A percentile compares a stretch with the other conserved stretches of the same genome.
Evolutionary conservation across 208 protist genomes (phyloP).

Genomic region (Crithidia brevicula): DNA sequence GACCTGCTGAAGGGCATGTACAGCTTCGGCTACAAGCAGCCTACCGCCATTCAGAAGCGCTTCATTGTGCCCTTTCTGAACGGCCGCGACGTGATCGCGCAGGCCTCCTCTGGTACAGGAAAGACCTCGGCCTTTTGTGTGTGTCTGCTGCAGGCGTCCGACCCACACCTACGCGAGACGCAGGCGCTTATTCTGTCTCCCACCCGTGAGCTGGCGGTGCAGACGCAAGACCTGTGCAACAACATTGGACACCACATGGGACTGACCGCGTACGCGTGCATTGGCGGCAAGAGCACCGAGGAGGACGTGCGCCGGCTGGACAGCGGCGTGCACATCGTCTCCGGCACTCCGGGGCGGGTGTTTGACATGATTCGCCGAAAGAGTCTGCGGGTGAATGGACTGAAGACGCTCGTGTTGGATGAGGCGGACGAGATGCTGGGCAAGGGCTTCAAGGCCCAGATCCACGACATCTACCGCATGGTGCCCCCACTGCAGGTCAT

Average conservation of each 20-base stretch:
- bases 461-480: conserved; percentile 98
- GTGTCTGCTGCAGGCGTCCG: conserved; percentile 89
- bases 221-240: conserved; percentile 96
- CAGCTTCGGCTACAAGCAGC: conserved; percentile 98
- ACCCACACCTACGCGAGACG: conserved; percentile 75
- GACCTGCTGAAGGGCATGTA: conserved; percentile 96
- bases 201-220: conserved; percentile 97
- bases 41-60: conserved; percentile 98
- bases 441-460: conserved; percentile 98
- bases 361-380: conserved; percentile 97
- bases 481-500: conserved; percentile 93
- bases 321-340: conserved; percentile 94
- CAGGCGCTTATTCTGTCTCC: conserved; percentile 98
- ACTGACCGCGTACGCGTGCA: conserved; percentile 86
- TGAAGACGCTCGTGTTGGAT: conserved; percentile 97
- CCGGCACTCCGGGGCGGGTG: conserved; percentile 98
- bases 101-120: conserved; percentile 98
- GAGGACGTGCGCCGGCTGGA: conserved; percentile 94
- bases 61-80: conserved; percentile 94
- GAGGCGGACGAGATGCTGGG: conserved; percentile 99
- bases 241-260: conserved; percentile 95
- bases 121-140: conserved; percentile 99
- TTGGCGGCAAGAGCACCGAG: conserved; percentile 94
- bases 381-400: conserved; percentile 74
- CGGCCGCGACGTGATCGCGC: conserved; percentile 96